phyloP scores from a whole-genome alignment of 495 filamentous ascomycete genomes.

The Lasiosphaeris hirsuta region DNA sequence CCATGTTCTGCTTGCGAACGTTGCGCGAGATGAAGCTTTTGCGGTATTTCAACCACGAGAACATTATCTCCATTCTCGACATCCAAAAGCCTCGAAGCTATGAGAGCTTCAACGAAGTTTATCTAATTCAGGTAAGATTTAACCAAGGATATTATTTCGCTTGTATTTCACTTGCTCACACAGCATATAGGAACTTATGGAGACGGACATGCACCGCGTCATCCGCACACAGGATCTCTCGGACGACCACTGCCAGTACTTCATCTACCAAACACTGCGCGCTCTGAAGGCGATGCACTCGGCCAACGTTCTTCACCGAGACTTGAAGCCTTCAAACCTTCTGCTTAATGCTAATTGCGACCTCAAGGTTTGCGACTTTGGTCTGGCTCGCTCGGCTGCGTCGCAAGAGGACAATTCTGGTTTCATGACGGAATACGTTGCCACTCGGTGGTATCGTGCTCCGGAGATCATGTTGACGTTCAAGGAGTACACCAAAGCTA shows the following conservation, averaged over 20 bases:
- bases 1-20: slow-evolving; percentile 97
- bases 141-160: neutral
- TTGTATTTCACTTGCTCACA: neutral
- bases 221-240: slow-evolving; percentile 98
- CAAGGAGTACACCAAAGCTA: slow-evolving; percentile 99
- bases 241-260: slow-evolving; percentile 99
- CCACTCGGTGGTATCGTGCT: slow-evolving; percentile 97
- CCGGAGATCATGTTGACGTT: slow-evolving; percentile 99
- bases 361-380: slow-evolving; percentile 98
- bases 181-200: slow-evolving; percentile 85
- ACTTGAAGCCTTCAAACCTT: slow-evolving; percentile 95
- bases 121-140: slow-evolving; percentile 84
- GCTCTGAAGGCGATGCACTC: slow-evolving; percentile 99
- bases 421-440: slow-evolving; percentile 99
- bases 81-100: slow-evolving; percentile 97
- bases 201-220: slow-evolving; percentile 99
- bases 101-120: slow-evolving; percentile 95
- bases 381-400: slow-evolving; percentile 86
- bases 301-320: slow-evolving; percentile 95
- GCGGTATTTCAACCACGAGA: slow-evolving; percentile 99
- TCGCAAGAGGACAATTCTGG: slow-evolving; percentile 98
- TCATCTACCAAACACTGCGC: slow-evolving; percentile 99
- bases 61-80: slow-evolving; percentile 99
- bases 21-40: slow-evolving; percentile 99
- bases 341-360: slow-evolving; percentile 99